Evolutionary conservation across 2,329 filamentous ascomycete genomes (phyloP), one percentile per base, ranked within the genome.

Genomic region (Whalleya microplaca): DNA sequence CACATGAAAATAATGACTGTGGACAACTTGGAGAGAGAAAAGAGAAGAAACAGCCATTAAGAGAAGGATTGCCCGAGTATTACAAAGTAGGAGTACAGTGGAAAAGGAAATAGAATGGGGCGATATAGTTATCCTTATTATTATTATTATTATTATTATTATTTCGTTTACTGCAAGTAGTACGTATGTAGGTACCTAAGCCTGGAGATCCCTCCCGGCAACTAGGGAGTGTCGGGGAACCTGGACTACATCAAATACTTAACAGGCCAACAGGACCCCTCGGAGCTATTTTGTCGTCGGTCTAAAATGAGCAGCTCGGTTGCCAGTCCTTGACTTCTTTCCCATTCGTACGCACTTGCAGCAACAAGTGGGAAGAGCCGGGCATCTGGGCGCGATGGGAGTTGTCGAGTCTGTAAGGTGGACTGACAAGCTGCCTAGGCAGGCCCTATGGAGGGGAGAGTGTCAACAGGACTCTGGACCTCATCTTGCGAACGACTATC

Each of bases 11-110:
- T 42, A 59, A 18, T 48, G 52, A 56, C 45, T 48, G 49, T 42
- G 48, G 47, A 52, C 46, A 43, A 48, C 54, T 59, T 53, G 41
- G 12, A 48, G 41, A 21, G 50, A 19, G 23, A 55, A 45, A 61
- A 41, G n/a, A 46, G 48, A 63, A 40, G 52, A 58, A 48, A 48
- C 29, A 48, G 48, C 52, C 60, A 60, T 63, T 16, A 41, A 43
- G 29, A 46, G 40, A 48, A 29, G 23, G 23, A 27, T 27, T 27
- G 23, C 23, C 23, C 23, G 23, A 27, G 32, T 14, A 37, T 37
- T 37, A 37, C 32, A 12, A 37, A 37, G 10, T 37, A 37, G 32
- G 32, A 37, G 32, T 37, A 14, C 32, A 37, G 32, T 37, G 32
- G 32, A 16, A 37, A 14, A 37, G 32, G 32, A 37, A 37, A 37